A percentile compares a stretch with the other conserved stretches of the same genome.
Evolutionary conservation across 225 moss, liverwort and hornwort species (phyloP).

Genomic region (Sphagnum tenellum): DNA sequence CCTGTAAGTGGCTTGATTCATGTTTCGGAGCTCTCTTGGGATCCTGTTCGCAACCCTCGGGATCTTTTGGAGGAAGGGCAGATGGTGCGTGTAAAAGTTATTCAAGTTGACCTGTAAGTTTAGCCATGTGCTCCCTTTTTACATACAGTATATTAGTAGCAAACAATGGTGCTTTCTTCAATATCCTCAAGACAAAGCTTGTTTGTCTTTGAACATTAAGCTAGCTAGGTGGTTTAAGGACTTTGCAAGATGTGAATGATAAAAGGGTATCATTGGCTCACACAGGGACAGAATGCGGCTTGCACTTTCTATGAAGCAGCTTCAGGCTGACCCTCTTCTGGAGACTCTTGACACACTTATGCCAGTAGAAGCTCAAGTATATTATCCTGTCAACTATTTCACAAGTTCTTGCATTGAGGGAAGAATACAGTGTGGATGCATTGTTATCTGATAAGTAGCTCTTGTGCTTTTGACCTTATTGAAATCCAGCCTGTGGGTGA

Average conservation of each 20-base stretch:
- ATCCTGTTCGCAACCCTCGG: conserved; percentile 85
- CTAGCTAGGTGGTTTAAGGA: neutral
- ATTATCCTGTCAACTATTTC: neutral
- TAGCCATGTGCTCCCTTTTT: too few species aligned
- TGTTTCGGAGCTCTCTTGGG: conserved; percentile 96
- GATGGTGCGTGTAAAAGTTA: conserved; percentile 78
- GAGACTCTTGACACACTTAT: conserved; percentile 99
- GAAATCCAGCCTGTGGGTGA: too few species aligned
- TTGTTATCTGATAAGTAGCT: too few species aligned
- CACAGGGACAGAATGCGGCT: conserved; percentile 75
- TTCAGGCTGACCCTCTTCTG: conserved; percentile 89
- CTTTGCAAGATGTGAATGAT: neutral
- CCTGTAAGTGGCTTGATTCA: conserved; percentile 90
- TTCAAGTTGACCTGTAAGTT: conserved; percentile 81
- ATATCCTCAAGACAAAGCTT: too few species aligned
- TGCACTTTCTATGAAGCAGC: conserved; percentile 90
- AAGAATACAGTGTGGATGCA: too few species aligned
- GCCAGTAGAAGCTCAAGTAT: conserved; percentile 81
- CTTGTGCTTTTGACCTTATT: too few species aligned
- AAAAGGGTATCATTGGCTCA: neutral
- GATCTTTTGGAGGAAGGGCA: conserved; percentile 85
- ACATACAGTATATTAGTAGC: too few species aligned
- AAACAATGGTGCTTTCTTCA: too few species aligned
- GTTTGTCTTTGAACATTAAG: too few species aligned
- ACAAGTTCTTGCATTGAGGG: too few species aligned